Evolutionary conservation across 495 filamentous ascomycete genomes (phyloP).

Genomic region (Neurospora cerealis): DNA sequence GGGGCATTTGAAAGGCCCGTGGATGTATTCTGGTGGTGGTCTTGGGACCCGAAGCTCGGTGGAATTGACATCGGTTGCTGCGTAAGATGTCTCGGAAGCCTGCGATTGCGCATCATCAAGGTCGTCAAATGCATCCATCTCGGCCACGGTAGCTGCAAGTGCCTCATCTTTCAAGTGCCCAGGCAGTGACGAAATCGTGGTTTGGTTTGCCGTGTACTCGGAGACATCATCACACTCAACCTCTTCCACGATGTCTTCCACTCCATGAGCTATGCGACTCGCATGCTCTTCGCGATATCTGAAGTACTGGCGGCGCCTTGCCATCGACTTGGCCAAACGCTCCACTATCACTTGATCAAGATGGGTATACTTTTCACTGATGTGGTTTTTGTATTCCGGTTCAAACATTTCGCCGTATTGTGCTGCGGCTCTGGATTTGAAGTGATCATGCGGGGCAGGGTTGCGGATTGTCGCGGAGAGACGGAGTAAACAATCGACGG

Average conservation of each 20-base stretch:
- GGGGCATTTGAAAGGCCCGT: conserved; percentile 21
- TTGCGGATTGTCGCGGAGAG: conserved; percentile 25
- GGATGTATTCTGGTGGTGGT: conserved; percentile 5
- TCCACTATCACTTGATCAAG: conserved; percentile 19
- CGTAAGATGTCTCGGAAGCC: conserved; percentile 3
- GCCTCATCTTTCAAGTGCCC: too few species aligned
- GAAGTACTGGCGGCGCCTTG: conserved; percentile 26
- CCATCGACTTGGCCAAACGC: conserved; percentile 29
- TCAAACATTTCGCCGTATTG: too few species aligned
- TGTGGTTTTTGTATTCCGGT: too few species aligned
- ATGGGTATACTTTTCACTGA: conserved; percentile 9
- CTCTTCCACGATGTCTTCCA: conserved; percentile 3
- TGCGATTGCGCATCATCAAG: too few species aligned
- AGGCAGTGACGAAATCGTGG: too few species aligned
- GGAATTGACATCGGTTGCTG: neutral
- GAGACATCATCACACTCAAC: neutral
- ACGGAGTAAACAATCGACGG: conserved; percentile 22
- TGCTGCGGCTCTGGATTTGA: too few species aligned
- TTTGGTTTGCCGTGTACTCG: too few species aligned
- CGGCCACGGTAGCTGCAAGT: too few species aligned
- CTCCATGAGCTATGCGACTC: conserved; percentile 18
- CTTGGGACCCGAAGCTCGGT: conserved; percentile 1
- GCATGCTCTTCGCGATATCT: conserved; percentile 30
- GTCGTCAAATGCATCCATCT: too few species aligned
- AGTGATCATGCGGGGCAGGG: conserved; percentile 26